These are phyloP conservation scores for Prunella vulgaris DNA, from an alignment of 257 asterid genomes.

Conservation along the genomic window DNA sequence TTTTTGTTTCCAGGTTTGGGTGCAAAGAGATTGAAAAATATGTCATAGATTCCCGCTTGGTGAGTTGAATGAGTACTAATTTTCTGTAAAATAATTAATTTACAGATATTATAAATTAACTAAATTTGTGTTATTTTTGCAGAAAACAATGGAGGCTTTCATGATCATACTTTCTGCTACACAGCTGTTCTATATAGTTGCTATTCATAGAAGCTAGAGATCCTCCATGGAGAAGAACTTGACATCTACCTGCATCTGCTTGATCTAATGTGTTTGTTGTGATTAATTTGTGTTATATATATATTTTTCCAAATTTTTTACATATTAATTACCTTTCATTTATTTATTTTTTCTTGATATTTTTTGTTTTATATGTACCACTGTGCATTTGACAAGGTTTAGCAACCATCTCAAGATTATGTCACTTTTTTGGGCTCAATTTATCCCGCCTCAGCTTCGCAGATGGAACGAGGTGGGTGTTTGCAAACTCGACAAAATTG, in stretches of 20 bases:
- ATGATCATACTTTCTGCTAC: conserved; percentile 69
- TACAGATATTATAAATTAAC: not conserved
- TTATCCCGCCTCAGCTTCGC: too few species aligned
- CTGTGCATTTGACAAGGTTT: conserved; percentile 8
- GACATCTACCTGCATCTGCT: not conserved
- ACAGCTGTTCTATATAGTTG: conserved; percentile 67
- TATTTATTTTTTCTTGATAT: not conserved
- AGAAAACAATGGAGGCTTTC: conserved; percentile 98
- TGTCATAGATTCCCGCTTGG: conserved; percentile 64
- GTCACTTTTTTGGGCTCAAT: not conserved
- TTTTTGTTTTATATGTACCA: conserved; percentile 3
- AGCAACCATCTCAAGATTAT: not conserved
- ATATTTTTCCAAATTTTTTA: not conserved
- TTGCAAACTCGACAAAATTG: too few species aligned
- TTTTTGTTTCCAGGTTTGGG: conserved; percentile 52
- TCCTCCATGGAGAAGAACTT: conserved; percentile 42
- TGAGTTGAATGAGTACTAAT: conserved; percentile 27
- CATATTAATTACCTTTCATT: not conserved
- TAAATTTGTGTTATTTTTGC: conserved; percentile 10
- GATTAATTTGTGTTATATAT: conserved; percentile 10
- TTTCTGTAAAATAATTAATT: not conserved
- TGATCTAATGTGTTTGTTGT: not conserved
- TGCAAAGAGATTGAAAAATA: conserved; percentile 67
- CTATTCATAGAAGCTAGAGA: conserved; percentile 38
- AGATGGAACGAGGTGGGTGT: too few species aligned